Base-by-base conservation (phyloP, 2,329 filamentous ascomycete genomes). In the Lizonia empirigonia region DNA sequence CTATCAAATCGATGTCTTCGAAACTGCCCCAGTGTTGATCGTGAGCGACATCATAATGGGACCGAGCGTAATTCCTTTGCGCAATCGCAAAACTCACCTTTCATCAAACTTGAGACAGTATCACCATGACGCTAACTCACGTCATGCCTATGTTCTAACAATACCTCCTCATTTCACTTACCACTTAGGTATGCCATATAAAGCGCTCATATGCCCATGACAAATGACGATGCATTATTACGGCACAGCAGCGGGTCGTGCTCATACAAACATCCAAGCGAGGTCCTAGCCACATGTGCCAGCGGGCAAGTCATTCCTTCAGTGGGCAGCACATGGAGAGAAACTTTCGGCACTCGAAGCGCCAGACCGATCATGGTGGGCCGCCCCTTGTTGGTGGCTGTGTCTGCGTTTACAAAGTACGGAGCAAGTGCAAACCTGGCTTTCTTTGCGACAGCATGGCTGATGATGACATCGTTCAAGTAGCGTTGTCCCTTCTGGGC, bases 191-290 rank as follows among this genome's bases (percentile, higher is more conserved):
- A 35, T 4, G 33, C 4, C 6, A 4, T 22, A 5, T 8, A 10
- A 19, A 37, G 7, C 34, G 16, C 20, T 24, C 34, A 16, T 13
- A 34, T 9, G 18, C 16, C 32, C 32, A n/a, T 51, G 42, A 51
- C 41, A 41, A 46, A 51, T 46, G n/a, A 12, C 16, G 24, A 46
- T 42, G 41, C 42, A 33, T 26, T 13, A 42, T 36, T 42, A 20
- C 49, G 49, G 49, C 49, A 42, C 23, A 41, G 36, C 36, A 37
- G 41, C 49, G 41, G 34, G 41, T 27, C 41, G 37, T 46, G 36
- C 36, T 41, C 41, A 27, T 32, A 24, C 23, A 8, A 27, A 26
- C 9, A 34, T 24, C 36, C 36, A 45, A 46, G 49, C 36, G 49
- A 41, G 26, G 9, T 26, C 37, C 36, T 46, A 51, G 49, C 42